Evolutionary conservation across 495 filamentous ascomycete species (phyloP), one percentile per base, ranked within the genome.

Genomic region (Xylaria acuta): DNA sequence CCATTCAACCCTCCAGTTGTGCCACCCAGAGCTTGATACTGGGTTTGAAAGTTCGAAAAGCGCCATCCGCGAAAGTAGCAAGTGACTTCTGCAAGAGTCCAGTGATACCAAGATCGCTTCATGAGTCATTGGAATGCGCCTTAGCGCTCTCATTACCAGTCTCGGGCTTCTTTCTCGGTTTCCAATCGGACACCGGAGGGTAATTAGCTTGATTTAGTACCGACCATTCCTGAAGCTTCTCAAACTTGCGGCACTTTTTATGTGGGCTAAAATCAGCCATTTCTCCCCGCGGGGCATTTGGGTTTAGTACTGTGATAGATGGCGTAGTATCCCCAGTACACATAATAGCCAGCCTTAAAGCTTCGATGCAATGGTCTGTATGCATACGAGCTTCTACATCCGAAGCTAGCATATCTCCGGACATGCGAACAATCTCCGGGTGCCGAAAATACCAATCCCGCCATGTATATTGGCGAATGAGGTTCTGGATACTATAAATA

Each of bases 201-300:
- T 3, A 34, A 43, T 66, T 66, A 12, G 22, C 14, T 20, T 32
- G 25, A 14, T 66, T 66, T 5, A 38, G 12, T 1, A 51, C 64
- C 16, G 45, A 66, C 64, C 45, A 66, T 25, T 66, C 64, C 30
- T 66, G 45, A 9, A 66, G 27, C 20, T 66, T 53, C 8, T 66
- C 64, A 7, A 66, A 66, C 27, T 53, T 49, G 64, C 45, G 45
- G 30, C 64, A 51, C 9, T 66, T 66, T 32, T 66, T 53, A 3
- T 16, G 16, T 7, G 30, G 45, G 32, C 45, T 51, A 11, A 66
- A 66, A 22, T 51, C 64, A 0, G 64, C 16, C 64, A 53, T 66
- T 45, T 51, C 63, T 5, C 63, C 45, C 3, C 43, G 27, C 45
- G 64, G 64, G 0, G 45, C 64, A 25, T 53, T 20, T 22, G 64